A percentile compares a stretch with the other conserved stretches of the same genome.
phyloP scores from a whole-genome alignment of 495 filamentous ascomycete species.

The Neurospora sp. region DNA sequence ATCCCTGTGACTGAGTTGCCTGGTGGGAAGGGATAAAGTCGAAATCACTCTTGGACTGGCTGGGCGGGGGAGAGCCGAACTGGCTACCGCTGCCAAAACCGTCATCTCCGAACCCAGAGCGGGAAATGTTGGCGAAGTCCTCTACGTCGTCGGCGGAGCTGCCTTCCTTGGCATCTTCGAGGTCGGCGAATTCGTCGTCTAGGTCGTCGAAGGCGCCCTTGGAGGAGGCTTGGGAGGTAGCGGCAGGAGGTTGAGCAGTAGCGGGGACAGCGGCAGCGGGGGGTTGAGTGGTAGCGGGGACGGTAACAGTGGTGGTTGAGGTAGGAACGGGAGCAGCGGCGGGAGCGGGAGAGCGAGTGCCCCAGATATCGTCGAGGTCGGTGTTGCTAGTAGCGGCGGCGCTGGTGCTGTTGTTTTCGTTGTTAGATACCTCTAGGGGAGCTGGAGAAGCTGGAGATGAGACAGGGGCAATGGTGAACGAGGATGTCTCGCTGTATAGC shows the following conservation, averaged over 20 bases:
- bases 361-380: conserved; percentile 24
- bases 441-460: conserved; percentile 9
- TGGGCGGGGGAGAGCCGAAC: conserved; percentile 30
- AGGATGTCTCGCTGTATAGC: conserved; percentile 14
- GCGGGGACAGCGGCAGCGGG: conserved; percentile 9
- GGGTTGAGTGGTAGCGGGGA: conserved; percentile 5
- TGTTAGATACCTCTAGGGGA: conserved; percentile 4
- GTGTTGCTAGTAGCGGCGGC: not conserved
- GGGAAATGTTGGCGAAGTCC: conserved; percentile 59
- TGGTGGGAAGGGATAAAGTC: conserved; percentile 27
- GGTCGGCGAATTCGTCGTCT: conserved; percentile 79
- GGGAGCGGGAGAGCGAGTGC: conserved; percentile 6
- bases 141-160: conserved; percentile 56
- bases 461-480: not conserved
- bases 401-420: conserved; percentile 6
- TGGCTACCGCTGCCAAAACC: conserved; percentile 45
- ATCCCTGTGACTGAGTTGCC: not conserved
- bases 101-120: conserved; percentile 48
- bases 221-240: conserved; percentile 12
- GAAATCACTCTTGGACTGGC: conserved; percentile 43
- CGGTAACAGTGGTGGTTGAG: not conserved
- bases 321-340: not conserved
- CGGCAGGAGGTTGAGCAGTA: conserved; percentile 12
- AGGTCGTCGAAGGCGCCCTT: conserved; percentile 57
- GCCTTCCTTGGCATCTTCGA: conserved; percentile 81